Percentiles rank a stretch among this genome's conserved stretches.
phyloP scores from a whole-genome alignment of 805 yeast species.

The Grigorovia yakushimaensis region DNA sequence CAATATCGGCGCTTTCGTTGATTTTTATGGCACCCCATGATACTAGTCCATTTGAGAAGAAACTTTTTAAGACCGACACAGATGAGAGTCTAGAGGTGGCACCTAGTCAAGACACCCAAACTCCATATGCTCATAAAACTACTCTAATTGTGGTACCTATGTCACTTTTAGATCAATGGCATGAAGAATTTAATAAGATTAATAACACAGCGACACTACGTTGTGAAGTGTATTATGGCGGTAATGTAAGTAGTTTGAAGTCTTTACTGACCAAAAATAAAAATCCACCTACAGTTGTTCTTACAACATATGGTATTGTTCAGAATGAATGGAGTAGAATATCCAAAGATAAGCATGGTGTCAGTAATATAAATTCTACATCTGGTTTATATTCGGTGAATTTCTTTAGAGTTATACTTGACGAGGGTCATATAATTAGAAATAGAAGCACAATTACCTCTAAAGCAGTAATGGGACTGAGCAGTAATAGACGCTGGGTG shows the following conservation, averaged over 20 bases:
- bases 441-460: constrained; percentile 73
- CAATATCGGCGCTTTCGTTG: constrained; percentile 71
- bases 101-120: neutral
- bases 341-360: constrained; percentile 11
- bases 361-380: constrained; percentile 15
- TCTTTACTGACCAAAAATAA: constrained; percentile 32
- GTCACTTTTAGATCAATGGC: constrained; percentile 90
- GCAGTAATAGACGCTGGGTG: constrained; percentile 65
- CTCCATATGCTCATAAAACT: constrained; percentile 50
- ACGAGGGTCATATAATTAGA: constrained; percentile 86
- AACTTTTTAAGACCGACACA: constrained; percentile 4
- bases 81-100: neutral
- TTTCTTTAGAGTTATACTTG: constrained; percentile 69
- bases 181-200: constrained; percentile 59
- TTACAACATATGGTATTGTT: constrained; percentile 85
- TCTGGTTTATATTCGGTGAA: constrained; percentile 61
- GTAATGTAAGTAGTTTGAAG: constrained; percentile 44
- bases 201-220: constrained; percentile 35
- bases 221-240: constrained; percentile 70
- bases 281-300: constrained; percentile 54
- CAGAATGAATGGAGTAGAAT: constrained; percentile 60
- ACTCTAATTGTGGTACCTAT: constrained; percentile 82
- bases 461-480: constrained; percentile 60
- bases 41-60: constrained; percentile 10
- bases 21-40: constrained; percentile 58